Base-by-base conservation (phyloP, 371 early-diverging fungal genomes). In the Parasitella parasitica region DNA sequence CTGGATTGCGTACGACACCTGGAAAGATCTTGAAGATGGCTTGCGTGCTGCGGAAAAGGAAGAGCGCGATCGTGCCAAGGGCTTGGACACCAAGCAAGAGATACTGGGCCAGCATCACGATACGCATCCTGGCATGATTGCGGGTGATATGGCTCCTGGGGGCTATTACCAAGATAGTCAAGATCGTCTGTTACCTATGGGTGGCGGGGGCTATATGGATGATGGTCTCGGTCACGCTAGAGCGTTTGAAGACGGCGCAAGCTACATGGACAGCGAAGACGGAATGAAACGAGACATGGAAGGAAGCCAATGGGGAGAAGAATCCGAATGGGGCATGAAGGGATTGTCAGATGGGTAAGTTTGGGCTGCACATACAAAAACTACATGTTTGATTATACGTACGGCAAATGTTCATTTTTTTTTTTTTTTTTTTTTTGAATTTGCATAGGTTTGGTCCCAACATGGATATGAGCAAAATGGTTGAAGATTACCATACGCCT, bases 11-110 rank as follows among this genome's bases (percentile, higher is more conserved):
- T 89, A 89, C 53, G 84, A 83, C 28, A 88, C 85, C 6, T 93
- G 92, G 92, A 88, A 87, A 56, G 85, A 86, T 48, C 64, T 94
- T 18, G 96, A 95, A 59, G 89, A 91, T 57, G 85, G 86, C 18
- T 75, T 95, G 26, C 81, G 92, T 18, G 76, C 80, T 1, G 76
- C 82, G 36, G 93, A 95, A 76, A 89, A 90, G 56, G 90, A 86
- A 38, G 86, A 86, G 50, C 76, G 86, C 20, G 74, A 73, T 26
- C 80, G 81, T 30, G 72, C 76, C 13, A 86, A 86, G 64, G 63
- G 55, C 15, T 15, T 34, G 5, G 64, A 68, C 15, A 1, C 64
- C 50, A 57, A 52, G 15, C 68, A 78, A 59, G 66, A 72, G 38
- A 59, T 66, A 11, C 20, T 52, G 24, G 30, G 39, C 39, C 37